phyloP scores from a whole-genome alignment of 2,329 filamentous ascomycete species.

The Scortechinia acanthostroma region DNA sequence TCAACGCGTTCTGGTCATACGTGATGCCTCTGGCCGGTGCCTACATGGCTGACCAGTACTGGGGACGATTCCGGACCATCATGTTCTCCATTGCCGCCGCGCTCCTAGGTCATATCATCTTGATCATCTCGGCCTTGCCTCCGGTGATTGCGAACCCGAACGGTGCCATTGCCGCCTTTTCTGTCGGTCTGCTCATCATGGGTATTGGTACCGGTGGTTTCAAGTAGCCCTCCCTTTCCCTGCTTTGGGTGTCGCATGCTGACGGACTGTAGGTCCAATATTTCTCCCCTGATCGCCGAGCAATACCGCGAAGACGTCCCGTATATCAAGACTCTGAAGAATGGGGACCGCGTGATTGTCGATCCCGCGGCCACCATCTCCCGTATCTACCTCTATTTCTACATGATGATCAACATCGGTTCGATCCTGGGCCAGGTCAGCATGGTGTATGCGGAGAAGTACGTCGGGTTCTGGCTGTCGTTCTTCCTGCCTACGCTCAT shows the following conservation, averaged over 20 bases:
- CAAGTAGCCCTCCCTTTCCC: too few relatives aligned
- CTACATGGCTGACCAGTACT: slow-evolving; percentile 60
- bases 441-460: slow-evolving; percentile 72
- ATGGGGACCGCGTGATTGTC: slow-evolving; percentile 63
- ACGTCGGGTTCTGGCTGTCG: slow-evolving; percentile 69
- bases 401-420: slow-evolving; percentile 62
- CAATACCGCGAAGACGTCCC: slow-evolving; percentile 56
- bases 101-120: slow-evolving; percentile 58
- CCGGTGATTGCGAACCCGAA: slow-evolving; percentile 48
- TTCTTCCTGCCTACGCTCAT: slow-evolving; percentile 62
- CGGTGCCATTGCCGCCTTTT: slow-evolving; percentile 55
- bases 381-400: slow-evolving; percentile 66
- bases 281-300: slow-evolving; percentile 66
- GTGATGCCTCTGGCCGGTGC: slow-evolving; percentile 48
- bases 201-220: slow-evolving; percentile 70
- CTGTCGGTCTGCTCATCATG: slow-evolving; percentile 51
- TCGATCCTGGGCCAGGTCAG: slow-evolving; percentile 51
- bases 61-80: slow-evolving; percentile 69
- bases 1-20: slow-evolving; percentile 58
- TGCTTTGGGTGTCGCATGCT: too few relatives aligned
- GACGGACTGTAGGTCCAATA: too few relatives aligned
- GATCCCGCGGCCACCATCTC: slow-evolving; percentile 64
- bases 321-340: slow-evolving; percentile 41
- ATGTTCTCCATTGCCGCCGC: slow-evolving; percentile 60
- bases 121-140: slow-evolving; percentile 60